phyloP scores from a whole-genome alignment of 306 rosid species.

The Prunus armeniaca region DNA sequence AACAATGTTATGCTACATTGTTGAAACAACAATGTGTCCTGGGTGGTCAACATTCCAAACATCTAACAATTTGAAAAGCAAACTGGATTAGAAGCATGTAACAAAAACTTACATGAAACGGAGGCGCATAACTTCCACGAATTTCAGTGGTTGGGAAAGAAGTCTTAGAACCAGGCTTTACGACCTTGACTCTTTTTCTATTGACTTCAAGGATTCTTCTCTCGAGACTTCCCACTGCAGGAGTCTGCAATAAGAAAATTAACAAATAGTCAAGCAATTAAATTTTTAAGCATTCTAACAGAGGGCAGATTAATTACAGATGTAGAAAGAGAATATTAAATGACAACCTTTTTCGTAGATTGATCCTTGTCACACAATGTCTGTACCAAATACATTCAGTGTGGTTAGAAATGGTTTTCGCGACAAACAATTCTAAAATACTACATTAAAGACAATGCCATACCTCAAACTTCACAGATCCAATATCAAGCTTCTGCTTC shows the following conservation, averaged over 20 bases:
- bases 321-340: conserved; percentile 10
- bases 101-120: conserved; percentile 77
- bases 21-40: no score
- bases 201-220: conserved; percentile 82
- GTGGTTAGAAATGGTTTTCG: not conserved
- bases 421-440: not conserved
- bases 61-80: not conserved
- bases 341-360: conserved; percentile 64
- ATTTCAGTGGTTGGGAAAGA: conserved; percentile 90
- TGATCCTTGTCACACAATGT: conserved; percentile 85
- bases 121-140: conserved; percentile 93
- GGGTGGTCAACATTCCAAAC: not conserved
- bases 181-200: conserved; percentile 83
- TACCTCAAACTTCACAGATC: conserved; percentile 96
- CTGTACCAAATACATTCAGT: conserved; percentile 37
- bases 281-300: conserved; percentile 8
- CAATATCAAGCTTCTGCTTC: conserved; percentile 91
- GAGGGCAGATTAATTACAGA: not conserved
- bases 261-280: not conserved
- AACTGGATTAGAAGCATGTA: not conserved
- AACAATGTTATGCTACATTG: no score
- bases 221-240: conserved; percentile 68
- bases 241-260: conserved; percentile 46
- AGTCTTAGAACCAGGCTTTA: conserved; percentile 93
- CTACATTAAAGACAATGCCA: not conserved